A percentile compares a stretch with the other conserved stretches of the same genome.
Conservation (phyloP, 441 rosid species). For the Dalechampia spathulata region DNA sequence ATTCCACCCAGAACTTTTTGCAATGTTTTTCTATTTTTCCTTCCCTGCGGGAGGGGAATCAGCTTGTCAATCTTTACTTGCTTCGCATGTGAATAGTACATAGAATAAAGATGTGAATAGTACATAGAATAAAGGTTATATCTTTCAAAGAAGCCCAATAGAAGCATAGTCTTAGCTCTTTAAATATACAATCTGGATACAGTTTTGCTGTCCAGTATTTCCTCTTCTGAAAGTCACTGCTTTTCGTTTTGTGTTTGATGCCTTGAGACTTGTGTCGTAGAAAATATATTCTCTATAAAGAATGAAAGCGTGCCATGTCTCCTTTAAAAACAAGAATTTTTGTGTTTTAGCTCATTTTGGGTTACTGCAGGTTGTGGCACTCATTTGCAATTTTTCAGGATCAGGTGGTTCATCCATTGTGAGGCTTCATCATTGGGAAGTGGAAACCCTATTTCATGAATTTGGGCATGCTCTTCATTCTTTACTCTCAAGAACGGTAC, state of each 20-base stretch:
- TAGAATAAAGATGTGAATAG: neutral
- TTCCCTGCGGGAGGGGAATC: too few species aligned
- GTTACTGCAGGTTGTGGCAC: constrained; percentile 73
- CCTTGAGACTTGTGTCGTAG: neutral
- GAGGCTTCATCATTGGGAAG: constrained; percentile 77
- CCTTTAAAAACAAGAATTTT: too few species aligned
- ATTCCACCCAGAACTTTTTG: neutral
- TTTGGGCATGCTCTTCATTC: constrained; percentile 97
- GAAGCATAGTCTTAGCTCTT: too few species aligned
- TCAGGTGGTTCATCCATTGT: constrained; percentile 45
- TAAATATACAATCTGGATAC: neutral
- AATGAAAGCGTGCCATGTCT: too few species aligned
- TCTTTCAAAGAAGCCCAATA: neutral
- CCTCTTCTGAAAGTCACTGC: neutral
- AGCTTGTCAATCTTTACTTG: neutral
- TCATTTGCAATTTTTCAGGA: constrained; percentile 77
- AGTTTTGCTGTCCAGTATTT: neutral
- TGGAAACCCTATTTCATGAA: constrained; percentile 95
- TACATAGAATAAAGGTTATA: neutral
- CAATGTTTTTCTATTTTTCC: too few species aligned
- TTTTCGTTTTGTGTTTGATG: neutral
- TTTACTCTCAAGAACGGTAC: constrained; percentile 88
- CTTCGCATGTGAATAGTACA: neutral
- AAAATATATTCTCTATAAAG: too few species aligned
- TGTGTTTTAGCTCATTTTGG: constrained; percentile 11